Base-by-base conservation (phyloP, 345 rosid species). In the Eucalyptus sp. region DNA sequence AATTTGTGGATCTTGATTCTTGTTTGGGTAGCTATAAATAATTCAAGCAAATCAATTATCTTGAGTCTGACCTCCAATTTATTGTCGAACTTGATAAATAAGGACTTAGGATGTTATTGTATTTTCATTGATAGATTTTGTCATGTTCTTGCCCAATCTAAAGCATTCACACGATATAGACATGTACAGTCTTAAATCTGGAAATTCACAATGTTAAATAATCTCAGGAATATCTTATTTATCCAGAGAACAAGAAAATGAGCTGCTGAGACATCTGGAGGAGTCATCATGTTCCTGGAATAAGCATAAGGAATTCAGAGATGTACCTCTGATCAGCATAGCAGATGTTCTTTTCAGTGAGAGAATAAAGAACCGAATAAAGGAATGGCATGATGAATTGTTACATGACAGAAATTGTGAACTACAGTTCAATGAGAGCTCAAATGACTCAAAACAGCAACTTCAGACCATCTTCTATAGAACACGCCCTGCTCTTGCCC, bases 141-240 rank as follows among this genome's bases (percentile, higher is more conserved):
- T 76, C 13, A 25, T 76, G 48, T 76, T 76, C 84, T 76, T 76
- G 84, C 48, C 84, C 48, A 76, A 76, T 76, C 29, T 41, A 76
- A 76, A 76, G 29, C 84, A 20, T 76, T 20, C 84, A 76, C 46
- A 20, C 24, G 48, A 20, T 76, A 20, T 76, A 20, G 84, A 13
- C 29, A 10, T 41, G 27, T 76, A 22, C 84, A 20, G 48, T 52
- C 87, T 52, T 58, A 11, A 50, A 31, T 88, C 76, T 87, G 91
- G 87, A 92, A 86, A 92, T 93, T 95, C 89, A 88, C 92, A 88
- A 41, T 89, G 49, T 90, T 86, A 89, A 90, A 91, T 93, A 92
- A 94, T 96, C 91, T 87, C 98, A 96, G 99, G 99, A 87, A 89
- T 97, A 93, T 95, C 98, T 93, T 97, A 97, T 95, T 92, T 97